Evolutionary conservation across 306 rosid species (phyloP), one percentile per base, ranked within the genome.

Genomic region (Neltuma alba): DNA sequence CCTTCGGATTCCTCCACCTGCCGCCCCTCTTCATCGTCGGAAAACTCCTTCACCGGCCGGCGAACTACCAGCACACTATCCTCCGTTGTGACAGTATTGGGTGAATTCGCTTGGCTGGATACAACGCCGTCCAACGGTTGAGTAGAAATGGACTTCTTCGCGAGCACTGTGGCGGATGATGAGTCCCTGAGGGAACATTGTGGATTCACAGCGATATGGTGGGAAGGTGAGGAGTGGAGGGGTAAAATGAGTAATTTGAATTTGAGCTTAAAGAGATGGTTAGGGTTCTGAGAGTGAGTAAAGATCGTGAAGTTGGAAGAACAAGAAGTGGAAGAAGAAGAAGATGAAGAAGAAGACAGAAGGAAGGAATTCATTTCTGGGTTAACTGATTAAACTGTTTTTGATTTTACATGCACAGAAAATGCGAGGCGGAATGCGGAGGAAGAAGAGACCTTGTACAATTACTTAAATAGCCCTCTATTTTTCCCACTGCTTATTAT

Each of bases 1-100:
- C 8, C 10, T 0, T 72, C 84, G 40, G 55, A 83, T 1, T 74
- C 82, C 14, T 83, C 78, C 7, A 9, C 52, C 40, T 79, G 78
- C 16, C 61, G 80, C 47, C 18, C 42, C 30, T 66, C 81, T 2
- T 54, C 80, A 14, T 84, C 85, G 2, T 36, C 88, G 38, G 81
- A 5, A 82, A 75, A 36, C 50, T 86, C 92, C 90, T 80, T 87
- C 81, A 82, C 90, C 80, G 99, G 99, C 68, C 99, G 89, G 71
- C 99, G 99, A 62, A 95, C 91, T 55, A 69, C 83, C 41, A 91
- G 89, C 7, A 27, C 60, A 11, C 76, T 83, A 6, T 84, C 88
- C 52, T 68, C 54, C 0, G 48, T 40, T 0, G 72, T 52, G 30
- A 44, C 61, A n/a, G 70, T 82, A 64, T 78, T 77, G 45, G 47